A percentile compares a stretch with the other conserved stretches of the same genome.
Conservation (phyloP, 2,329 filamentous ascomycete genomes). For the Ophiobolus disseminans region DNA sequence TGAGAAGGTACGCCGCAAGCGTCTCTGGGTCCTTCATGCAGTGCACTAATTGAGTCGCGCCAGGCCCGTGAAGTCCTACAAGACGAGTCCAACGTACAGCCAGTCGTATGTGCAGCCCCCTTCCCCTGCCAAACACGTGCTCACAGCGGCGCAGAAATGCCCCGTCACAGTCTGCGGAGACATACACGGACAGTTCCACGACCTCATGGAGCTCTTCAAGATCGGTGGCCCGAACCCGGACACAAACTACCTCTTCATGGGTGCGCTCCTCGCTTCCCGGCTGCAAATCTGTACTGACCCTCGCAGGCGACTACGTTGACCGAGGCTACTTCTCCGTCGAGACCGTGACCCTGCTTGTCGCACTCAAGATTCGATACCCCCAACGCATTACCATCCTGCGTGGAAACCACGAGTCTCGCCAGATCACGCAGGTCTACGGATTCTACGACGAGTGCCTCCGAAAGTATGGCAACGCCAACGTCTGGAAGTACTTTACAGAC, state of each 20-base stretch:
- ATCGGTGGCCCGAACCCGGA: conserved; percentile 98
- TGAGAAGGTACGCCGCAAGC: conserved; percentile 74
- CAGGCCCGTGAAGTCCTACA: conserved; percentile 95
- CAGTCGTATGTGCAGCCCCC: conserved; percentile 72
- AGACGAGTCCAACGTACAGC: conserved; percentile 98
- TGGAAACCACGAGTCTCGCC: conserved; percentile 82
- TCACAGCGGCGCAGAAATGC: conserved; percentile 71
- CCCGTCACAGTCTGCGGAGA: conserved; percentile 98
- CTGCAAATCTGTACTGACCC: conserved; percentile 20
- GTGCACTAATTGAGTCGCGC: conserved; percentile 16
- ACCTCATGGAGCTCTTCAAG: conserved; percentile 99
- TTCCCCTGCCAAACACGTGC: conserved; percentile 6
- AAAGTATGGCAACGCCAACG: conserved; percentile 78
- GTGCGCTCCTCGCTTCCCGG: conserved; percentile 53
- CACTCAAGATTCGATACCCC: conserved; percentile 97
- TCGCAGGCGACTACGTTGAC: conserved; percentile 92
- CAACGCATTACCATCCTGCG: conserved; percentile 97
- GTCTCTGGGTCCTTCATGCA: neutral
- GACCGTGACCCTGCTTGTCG: conserved; percentile 94
- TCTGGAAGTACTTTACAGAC: conserved; percentile 81
- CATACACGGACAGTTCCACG: conserved; percentile 98
- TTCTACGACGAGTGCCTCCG: conserved; percentile 81
- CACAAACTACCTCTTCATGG: conserved; percentile 99
- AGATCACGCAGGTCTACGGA: conserved; percentile 80
- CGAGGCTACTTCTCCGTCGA: conserved; percentile 99